phyloP scores from a whole-genome alignment of 169 alveolate genomes.

The Prorocentrum cordatum region DNA sequence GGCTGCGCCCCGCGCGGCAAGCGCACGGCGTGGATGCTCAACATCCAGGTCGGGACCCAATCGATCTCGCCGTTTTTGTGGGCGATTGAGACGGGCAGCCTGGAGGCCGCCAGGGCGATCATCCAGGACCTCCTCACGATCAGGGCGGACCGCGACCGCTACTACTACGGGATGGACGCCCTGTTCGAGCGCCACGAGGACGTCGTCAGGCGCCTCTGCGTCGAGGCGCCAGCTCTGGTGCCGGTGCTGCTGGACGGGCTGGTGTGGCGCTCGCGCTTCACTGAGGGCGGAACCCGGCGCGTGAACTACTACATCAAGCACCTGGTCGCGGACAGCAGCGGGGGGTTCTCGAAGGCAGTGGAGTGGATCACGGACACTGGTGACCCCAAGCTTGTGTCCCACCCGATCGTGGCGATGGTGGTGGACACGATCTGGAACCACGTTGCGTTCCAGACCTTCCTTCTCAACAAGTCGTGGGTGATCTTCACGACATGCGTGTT shows the following conservation, averaged over 20 bases:
- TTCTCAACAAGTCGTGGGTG: neutral
- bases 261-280: neutral
- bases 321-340: neutral
- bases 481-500: neutral
- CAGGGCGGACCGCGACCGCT: neutral
- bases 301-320: neutral
- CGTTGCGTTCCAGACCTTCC: neutral
- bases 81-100: neutral
- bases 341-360: neutral
- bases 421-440: neutral
- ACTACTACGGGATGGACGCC: too few species aligned
- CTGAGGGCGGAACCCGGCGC: neutral
- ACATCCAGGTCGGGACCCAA: neutral
- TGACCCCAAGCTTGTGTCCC: neutral
- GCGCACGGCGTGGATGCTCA: neutral
- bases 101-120: neutral
- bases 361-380: neutral
- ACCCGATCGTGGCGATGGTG: neutral
- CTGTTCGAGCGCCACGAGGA: too few species aligned
- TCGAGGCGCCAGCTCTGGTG: too few species aligned
- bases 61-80: neutral
- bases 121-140: neutral
- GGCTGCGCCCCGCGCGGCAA: neutral
- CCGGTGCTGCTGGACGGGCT: neutral
- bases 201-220: too few species aligned